Evolutionary conservation across 495 filamentous ascomycete species (phyloP), one percentile per base, ranked within the genome.

Genomic region (Talaromyces thailandensis): DNA sequence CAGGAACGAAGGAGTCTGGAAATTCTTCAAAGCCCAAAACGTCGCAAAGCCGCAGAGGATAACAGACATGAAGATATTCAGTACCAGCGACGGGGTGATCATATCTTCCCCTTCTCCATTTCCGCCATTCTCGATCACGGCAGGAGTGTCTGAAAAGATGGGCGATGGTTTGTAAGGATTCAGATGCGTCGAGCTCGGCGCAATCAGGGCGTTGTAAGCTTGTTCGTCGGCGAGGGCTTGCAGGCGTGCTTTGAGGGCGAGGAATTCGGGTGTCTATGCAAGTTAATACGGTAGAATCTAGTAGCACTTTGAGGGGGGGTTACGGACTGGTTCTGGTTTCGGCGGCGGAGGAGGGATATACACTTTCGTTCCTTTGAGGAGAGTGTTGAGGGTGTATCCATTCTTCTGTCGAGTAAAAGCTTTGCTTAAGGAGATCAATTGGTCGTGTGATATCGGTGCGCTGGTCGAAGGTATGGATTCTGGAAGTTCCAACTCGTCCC

Each of bases 211-310:
- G 60, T 89, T 82, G 75, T 98, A 98, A 11, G 82, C 80, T 56
- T 87, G 84, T 66, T 85, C 76, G 76, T 98, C 92, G 68, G 89
- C 86, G 66, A 92, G 86, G 52, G 80, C 80, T 51, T 91, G 90
- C 24, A 98, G 86, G 18, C 88, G 83, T 2, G 85, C 82, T 93
- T 98, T 98, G 3, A 94, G 75, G 7, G 86, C 90, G 73, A 93
- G 90, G 76, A 94, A 98, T 79, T 95, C 91, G 7, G 88, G 76
- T 11, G 83, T 88, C 91, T 98, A 63, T 35, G 1, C 37, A 6
- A 16, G 45, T 57, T 11, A 35, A 11, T 35, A 35, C 26, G 6
- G 6, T 28, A 28, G n/a, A 28, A 28, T 6, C 6, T 2, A 28
- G 26, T 28, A n/a, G n/a, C n/a, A n/a, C n/a, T n/a, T n/a, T n/a